Evolutionary conservation across 129 eudicot genomes (phyloP), one percentile per base, ranked within the genome.

Genomic region (Calendula officinalis): DNA sequence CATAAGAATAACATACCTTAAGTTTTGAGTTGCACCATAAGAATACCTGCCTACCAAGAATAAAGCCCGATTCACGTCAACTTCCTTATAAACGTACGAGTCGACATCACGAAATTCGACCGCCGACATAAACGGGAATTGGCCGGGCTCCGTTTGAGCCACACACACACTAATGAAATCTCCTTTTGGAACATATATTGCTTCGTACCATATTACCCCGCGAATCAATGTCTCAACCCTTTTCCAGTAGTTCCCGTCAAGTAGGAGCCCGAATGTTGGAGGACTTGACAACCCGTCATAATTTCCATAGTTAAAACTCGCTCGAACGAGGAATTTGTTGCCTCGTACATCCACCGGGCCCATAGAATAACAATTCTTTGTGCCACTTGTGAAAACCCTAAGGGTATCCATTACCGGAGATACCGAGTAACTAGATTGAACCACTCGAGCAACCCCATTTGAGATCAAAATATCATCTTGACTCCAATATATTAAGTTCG

Each of bases 51-150:
- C 3, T 10, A 51, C 6, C 56, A 71, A 62, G 37, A 71, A 32
- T 55, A 71, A 42, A 14, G 70, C 70, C 4, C 68, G 69, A 33
- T 8, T 34, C 14, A 54, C 60, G 17, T 71, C 62, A 22, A 63
- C 56, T 52, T 5, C 12, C 4, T 43, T 40, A 36, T 71, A 71
- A 8, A 49, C 61, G 11, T 51, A 10, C 3, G 59, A 50, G 22
- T 41, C 68, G 4, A 66, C 12, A 40, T 48, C 58, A 27, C 68
- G 79, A n/a, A 74, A 40, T 66, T 58, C 68, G 10, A 74, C 57
- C 8, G 79, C 35, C 8, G 79, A 74, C 5, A 66, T 66, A 7
- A 74, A 74, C 2, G 79, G 73, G 59, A 74, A 74, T 32, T 74
- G 79, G 11, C 50, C 42, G 0, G 79, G 32, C 39, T 15, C 66